Conservation (phyloP, 2,329 filamentous ascomycete genomes). For the Verticillium nonalfalfae region DNA sequence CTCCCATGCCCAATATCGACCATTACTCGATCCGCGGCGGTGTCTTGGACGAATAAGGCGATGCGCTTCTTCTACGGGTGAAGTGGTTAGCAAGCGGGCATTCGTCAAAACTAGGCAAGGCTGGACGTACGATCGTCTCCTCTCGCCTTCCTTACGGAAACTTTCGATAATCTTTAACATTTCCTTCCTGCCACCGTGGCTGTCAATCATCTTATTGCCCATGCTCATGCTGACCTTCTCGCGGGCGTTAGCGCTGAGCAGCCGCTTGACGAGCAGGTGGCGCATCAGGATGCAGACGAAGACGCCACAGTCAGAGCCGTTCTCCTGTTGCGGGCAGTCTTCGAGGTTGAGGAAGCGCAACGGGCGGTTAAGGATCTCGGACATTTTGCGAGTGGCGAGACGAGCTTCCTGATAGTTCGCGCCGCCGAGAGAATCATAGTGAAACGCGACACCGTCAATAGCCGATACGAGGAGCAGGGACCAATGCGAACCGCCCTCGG, state of each 20-base stretch:
- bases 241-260: slow-evolving; percentile 71
- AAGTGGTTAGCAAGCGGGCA: background rate
- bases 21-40: slow-evolving; percentile 37
- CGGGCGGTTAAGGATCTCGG: slow-evolving; percentile 57
- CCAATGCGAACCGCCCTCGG: slow-evolving; percentile 95
- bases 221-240: slow-evolving; percentile 95
- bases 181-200: slow-evolving; percentile 73
- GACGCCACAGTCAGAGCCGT: slow-evolving; percentile 88
- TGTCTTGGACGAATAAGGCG: slow-evolving; percentile 25
- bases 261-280: slow-evolving; percentile 77
- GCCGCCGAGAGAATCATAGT: slow-evolving; percentile 83
- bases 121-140: slow-evolving; percentile 66
- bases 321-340: slow-evolving; percentile 86
- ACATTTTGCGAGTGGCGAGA: slow-evolving; percentile 62
- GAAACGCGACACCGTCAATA: slow-evolving; percentile 86
- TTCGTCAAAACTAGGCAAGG: background rate
- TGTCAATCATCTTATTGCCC: slow-evolving; percentile 77
- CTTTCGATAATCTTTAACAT: slow-evolving; percentile 87
- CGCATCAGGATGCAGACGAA: slow-evolving; percentile 96
- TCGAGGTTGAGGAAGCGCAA: slow-evolving; percentile 74
- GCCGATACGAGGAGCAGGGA: slow-evolving; percentile 84
- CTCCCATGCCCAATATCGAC: background rate
- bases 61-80: slow-evolving; percentile 23
- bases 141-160: slow-evolving; percentile 80
- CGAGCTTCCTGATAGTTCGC: slow-evolving; percentile 71